Evolutionary conservation across 306 rosid genomes (phyloP).

Genomic region (Sindora glabra): DNA sequence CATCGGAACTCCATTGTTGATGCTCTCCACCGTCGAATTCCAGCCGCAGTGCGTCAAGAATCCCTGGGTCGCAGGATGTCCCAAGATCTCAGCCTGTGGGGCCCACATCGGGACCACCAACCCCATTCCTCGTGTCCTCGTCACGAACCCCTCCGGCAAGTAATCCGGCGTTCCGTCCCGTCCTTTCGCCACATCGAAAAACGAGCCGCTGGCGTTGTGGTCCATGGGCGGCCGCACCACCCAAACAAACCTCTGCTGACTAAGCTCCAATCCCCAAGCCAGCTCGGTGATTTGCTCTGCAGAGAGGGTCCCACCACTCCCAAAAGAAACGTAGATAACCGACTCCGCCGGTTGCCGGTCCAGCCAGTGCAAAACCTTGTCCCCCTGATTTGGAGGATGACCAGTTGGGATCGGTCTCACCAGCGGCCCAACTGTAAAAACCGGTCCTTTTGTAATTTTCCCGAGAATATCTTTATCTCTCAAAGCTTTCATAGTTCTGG

Average conservation of each 20-base stretch:
- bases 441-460: neutral
- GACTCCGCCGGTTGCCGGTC: constrained; percentile 25
- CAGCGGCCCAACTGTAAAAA: constrained; percentile 34
- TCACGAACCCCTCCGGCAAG: constrained; percentile 25
- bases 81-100: constrained; percentile 18
- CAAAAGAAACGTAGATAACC: constrained; percentile 29
- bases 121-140: constrained; percentile 7
- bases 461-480: constrained; percentile 3
- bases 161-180: neutral
- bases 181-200: neutral
- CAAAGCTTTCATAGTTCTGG: neutral
- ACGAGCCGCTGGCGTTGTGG: neutral
- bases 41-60: neutral
- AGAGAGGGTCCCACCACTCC: constrained; percentile 32
- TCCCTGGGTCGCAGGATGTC: constrained; percentile 18
- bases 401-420: neutral
- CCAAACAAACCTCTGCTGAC: constrained; percentile 37
- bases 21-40: constrained; percentile 23
- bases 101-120: constrained; percentile 10
- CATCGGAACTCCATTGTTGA: constrained; percentile 22
- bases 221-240: constrained; percentile 24
- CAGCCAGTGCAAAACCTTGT: constrained; percentile 19
- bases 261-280: constrained; percentile 45
- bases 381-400: neutral
- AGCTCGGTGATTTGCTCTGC: constrained; percentile 25